Percentiles rank a stretch among this genome's conserved stretches.
phyloP scores from a whole-genome alignment of 2,329 filamentous ascomycete species.

The Neurospora crassa region DNA sequence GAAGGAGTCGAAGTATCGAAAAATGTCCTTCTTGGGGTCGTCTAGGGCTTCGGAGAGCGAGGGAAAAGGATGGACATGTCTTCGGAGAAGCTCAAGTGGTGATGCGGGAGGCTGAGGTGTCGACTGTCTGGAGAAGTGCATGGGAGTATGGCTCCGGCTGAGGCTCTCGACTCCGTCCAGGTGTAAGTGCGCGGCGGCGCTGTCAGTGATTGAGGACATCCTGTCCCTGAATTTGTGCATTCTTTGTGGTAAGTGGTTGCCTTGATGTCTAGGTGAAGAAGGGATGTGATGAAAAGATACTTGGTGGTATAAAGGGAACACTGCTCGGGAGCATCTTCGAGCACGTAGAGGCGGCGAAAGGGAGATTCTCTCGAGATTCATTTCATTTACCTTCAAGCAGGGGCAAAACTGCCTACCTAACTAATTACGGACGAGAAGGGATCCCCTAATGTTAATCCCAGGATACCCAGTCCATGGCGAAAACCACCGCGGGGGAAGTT shows the following conservation, averaged over 20 bases:
- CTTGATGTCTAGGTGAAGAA: not conserved
- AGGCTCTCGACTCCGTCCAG: not conserved
- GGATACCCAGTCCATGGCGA: not conserved
- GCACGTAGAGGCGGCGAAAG: not conserved
- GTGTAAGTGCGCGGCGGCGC: not conserved
- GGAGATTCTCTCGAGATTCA: not conserved
- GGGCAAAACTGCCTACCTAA: not conserved
- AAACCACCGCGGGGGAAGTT: not conserved
- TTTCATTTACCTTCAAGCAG: not conserved
- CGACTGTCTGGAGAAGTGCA: constrained; percentile 6
- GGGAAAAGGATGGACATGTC: constrained; percentile 2
- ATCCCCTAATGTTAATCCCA: too few relatives aligned
- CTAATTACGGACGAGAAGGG: not conserved
- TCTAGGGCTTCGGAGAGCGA: not conserved
- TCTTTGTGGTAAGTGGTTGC: not conserved
- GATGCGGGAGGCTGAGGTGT: constrained; percentile 8
- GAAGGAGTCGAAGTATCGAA: constrained; percentile 2
- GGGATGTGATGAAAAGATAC: not conserved
- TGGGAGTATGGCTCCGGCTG: not conserved
- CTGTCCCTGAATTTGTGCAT: not conserved
- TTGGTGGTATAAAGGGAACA: not conserved
- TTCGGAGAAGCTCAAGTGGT: constrained; percentile 1
- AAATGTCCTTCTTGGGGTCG: not conserved
- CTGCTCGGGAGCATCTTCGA: not conserved
- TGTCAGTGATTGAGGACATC: not conserved